A percentile compares a stretch with the other conserved stretches of the same genome.
phyloP scores from a whole-genome alignment of 257 asterid genomes.

The Jacaranda copaia region DNA sequence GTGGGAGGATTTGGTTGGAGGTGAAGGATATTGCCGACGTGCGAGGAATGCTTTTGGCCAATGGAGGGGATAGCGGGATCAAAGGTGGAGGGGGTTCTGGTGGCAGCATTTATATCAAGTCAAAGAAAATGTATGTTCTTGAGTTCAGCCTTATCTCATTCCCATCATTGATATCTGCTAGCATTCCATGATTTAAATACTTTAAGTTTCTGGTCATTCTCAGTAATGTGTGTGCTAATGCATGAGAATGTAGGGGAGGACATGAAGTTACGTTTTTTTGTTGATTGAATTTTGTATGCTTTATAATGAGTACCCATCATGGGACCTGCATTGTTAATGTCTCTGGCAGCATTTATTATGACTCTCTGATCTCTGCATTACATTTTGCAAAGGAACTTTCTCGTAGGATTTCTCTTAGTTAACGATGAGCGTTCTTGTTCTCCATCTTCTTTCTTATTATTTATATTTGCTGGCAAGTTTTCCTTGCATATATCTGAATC shows the following conservation, averaged over 20 bases:
- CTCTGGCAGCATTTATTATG: not conserved
- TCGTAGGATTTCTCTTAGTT: not conserved
- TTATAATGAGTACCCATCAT: not conserved
- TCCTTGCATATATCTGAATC: not conserved
- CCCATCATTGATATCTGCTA: not conserved
- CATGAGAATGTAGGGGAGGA: not conserved
- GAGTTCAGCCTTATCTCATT: slow-evolving; percentile 34
- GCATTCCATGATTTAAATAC: not conserved
- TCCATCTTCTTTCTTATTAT: not conserved
- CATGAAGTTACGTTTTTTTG: not conserved
- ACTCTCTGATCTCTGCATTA: not conserved
- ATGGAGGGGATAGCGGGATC: slow-evolving; percentile 87
- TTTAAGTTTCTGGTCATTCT: not conserved
- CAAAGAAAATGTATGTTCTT: slow-evolving; percentile 65
- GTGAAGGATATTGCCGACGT: slow-evolving; percentile 46
- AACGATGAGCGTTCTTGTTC: slow-evolving; percentile 13
- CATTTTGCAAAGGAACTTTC: not conserved
- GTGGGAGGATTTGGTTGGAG: slow-evolving; percentile 82
- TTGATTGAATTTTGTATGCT: slow-evolving; percentile 9
- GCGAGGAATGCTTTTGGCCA: slow-evolving; percentile 67
- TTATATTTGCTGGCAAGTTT: not conserved
- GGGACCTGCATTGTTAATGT: slow-evolving; percentile 8
- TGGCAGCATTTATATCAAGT: slow-evolving; percentile 79
- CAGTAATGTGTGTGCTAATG: slow-evolving; percentile 2
- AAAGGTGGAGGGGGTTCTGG: slow-evolving; percentile 97